Evolutionary conservation across 2,329 filamentous ascomycete genomes (phyloP), one percentile per base, ranked within the genome.

Genomic region (Neonectria magnoliae): DNA sequence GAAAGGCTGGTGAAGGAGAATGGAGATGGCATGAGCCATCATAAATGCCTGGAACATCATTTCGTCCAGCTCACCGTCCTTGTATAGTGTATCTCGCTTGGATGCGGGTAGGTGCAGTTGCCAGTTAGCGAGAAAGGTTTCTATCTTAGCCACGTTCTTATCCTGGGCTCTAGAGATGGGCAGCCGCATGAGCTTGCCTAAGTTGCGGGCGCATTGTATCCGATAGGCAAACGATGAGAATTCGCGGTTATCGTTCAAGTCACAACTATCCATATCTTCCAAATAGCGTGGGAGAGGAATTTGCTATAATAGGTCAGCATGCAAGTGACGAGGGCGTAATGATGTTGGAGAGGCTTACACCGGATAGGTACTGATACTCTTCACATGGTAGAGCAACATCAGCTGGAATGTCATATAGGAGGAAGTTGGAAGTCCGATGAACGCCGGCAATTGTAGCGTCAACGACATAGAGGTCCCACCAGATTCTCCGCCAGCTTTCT

Each of bases 1-100:
- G 60, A 91, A 87, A 7, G 92, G 92, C 69, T 94, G 91, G 76
- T 96, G 92, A 10, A 95, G 84, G 71, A 93, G 87, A 71, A 95
- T 93, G 2, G 89, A 85, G 68, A 85, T 87, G 8, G 85, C 85
- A 64, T 87, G 80, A 45, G 81, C 84, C 71, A 97, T 92, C 88
- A 96, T 94, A 68, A 92, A 90, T 1, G 93, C 94, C 77, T 97
- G 93, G 80, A 97, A 97, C 79, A 97, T 90, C 86, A 97, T 91
- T 78, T 97, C 93, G 77, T 98, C 94, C 8, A 94, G 84, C 56
- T 89, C 85, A 42, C 92, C 90, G 69, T 91, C 88, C 65, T 87
- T 85, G 65, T 88, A 87, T 58, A 96, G 81, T n/a, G 92, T 84
- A 65, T 92, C 87, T 60, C 85, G 84, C 79, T 96, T 97, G 13